Evolutionary conservation across 208 protist genomes (phyloP).

Genomic region (Strigomonas culicis): DNA sequence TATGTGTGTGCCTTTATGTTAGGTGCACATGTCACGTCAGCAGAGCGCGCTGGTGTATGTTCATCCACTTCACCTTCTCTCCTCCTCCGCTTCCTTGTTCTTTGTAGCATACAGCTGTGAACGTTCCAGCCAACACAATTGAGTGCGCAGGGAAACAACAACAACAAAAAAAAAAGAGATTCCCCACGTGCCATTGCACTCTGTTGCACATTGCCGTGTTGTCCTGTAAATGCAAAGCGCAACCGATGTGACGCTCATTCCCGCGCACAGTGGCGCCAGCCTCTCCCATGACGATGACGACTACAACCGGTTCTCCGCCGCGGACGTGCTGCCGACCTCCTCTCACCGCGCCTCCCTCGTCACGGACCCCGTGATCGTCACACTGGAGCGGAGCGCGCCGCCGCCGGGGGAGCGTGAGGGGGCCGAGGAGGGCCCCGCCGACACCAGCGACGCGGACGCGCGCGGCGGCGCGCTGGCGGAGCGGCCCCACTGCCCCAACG

Average conservation of each 20-base stretch:
- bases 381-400: neutral
- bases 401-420: neutral
- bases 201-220: too few relatives aligned
- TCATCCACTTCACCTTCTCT: too few relatives aligned
- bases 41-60: too few relatives aligned
- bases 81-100: constrained; percentile 5
- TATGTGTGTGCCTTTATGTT: too few relatives aligned
- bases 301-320: neutral
- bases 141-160: too few relatives aligned
- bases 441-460: neutral
- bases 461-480: neutral
- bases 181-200: too few relatives aligned
- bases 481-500: neutral
- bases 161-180: too few relatives aligned
- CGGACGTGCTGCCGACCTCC: neutral
- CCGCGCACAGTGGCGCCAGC: neutral
- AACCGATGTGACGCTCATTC: neutral
- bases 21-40: too few relatives aligned
- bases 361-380: neutral
- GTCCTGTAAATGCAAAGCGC: neutral
- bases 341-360: neutral
- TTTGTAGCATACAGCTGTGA: constrained; percentile 3
- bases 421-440: neutral
- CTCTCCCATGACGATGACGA: neutral
- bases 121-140: too few relatives aligned